phyloP scores from a whole-genome alignment of 2,329 filamentous ascomycete species.

The Allantophomopsis lycopodina region DNA sequence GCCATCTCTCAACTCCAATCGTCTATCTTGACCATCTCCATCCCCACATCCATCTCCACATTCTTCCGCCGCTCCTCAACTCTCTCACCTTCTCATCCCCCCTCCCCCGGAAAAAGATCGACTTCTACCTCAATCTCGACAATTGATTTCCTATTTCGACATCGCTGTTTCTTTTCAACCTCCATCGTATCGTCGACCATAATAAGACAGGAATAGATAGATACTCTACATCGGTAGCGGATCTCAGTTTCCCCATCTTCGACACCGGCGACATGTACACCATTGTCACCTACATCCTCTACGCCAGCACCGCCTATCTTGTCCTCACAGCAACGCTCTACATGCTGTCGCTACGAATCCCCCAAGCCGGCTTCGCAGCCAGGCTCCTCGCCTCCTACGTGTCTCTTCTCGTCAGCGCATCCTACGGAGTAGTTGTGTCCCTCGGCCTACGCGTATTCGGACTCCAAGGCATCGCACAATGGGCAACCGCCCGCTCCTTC shows the following conservation, averaged over 20 bases:
- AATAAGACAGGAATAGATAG: too few species aligned
- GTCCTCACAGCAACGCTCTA: slow-evolving; percentile 42
- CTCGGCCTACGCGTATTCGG: slow-evolving; percentile 58
- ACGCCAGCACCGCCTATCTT: slow-evolving; percentile 36
- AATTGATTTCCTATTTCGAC: slow-evolving; percentile 13
- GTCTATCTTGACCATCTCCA: background rate
- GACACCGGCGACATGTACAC: slow-evolving; percentile 11
- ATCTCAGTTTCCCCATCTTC: background rate
- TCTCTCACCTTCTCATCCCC: slow-evolving; percentile 1
- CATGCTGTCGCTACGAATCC: slow-evolving; percentile 42
- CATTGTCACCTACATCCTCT: slow-evolving; percentile 19
- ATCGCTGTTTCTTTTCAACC: slow-evolving; percentile 1
- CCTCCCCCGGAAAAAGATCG: background rate
- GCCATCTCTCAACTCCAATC: too few species aligned
- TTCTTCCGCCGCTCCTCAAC: background rate
- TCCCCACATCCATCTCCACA: background rate
- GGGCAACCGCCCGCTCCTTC: slow-evolving; percentile 69
- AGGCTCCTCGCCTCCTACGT: slow-evolving; percentile 55
- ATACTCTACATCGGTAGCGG: too few species aligned
- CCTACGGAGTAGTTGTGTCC: slow-evolving; percentile 65
- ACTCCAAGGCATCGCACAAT: slow-evolving; percentile 68
- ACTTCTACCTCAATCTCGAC: slow-evolving; percentile 9
- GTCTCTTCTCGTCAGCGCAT: slow-evolving; percentile 42
- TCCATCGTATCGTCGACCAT: too few species aligned
- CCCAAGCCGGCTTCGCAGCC: slow-evolving; percentile 52